phyloP scores from a whole-genome alignment of 1,139 yeast species.

The Kodamaea fungicola region DNA sequence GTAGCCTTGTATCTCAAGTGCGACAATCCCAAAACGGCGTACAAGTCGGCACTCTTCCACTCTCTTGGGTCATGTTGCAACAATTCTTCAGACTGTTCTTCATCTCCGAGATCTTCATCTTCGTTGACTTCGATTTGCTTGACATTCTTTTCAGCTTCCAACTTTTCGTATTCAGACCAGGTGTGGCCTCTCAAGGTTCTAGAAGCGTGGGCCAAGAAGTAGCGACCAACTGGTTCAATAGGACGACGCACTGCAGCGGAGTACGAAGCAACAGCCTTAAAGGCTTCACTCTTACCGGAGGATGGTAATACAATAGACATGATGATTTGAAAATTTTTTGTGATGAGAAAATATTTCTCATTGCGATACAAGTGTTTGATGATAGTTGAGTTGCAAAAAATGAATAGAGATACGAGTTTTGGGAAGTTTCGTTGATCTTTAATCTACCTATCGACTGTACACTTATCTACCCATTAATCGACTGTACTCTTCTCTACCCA shows the following conservation, averaged over 20 bases:
- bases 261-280: constrained; percentile 50
- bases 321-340: constrained; percentile 17
- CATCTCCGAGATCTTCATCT: constrained; percentile 72
- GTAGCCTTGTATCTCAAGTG: constrained; percentile 90
- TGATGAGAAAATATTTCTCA: constrained; percentile 11
- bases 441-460: no score
- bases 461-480: no score
- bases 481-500: no score
- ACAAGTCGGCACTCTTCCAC: constrained; percentile 95
- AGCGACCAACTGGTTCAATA: constrained; percentile 95
- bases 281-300: constrained; percentile 44
- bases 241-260: constrained; percentile 78
- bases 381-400: no score
- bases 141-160: constrained; percentile 90
- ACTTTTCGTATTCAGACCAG: constrained; percentile 94
- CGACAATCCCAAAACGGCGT: constrained; percentile 92
- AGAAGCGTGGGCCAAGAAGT: constrained; percentile 93
- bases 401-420: no score
- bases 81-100: constrained; percentile 75
- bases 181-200: constrained; percentile 96
- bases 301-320: constrained; percentile 42
- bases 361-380: no score
- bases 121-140: constrained; percentile 63
- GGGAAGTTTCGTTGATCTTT: no score
- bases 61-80: constrained; percentile 92